These are phyloP conservation scores for Gaeumannomyces sp. DNA, from an alignment of 2,329 filamentous ascomycete species.

Conservation along the genomic window DNA sequence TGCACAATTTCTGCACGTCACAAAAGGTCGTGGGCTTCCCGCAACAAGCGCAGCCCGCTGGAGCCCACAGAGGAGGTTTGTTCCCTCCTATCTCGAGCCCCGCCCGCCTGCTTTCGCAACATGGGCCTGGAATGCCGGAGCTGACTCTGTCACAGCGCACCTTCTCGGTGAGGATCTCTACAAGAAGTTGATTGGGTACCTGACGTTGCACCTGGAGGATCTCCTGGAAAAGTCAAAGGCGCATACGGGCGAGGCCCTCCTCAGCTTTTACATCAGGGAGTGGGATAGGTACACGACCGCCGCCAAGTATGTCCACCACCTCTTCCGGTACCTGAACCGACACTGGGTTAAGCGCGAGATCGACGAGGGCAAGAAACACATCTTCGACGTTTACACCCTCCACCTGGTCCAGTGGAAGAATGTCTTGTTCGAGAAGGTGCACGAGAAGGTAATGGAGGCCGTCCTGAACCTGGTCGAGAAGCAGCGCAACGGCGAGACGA, in stretches of 20 bases:
- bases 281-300: slow-evolving; percentile 95
- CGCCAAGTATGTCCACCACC: slow-evolving; percentile 94
- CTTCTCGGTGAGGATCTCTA: slow-evolving; percentile 95
- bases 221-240: slow-evolving; percentile 68
- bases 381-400: slow-evolving; percentile 96
- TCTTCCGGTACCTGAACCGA: slow-evolving; percentile 92
- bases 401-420: slow-evolving; percentile 94
- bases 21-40: slow-evolving; percentile 76
- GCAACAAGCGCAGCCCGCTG: slow-evolving; percentile 23
- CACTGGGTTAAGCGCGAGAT: slow-evolving; percentile 99
- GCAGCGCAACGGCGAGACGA: slow-evolving; percentile 94
- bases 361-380: slow-evolving; percentile 96
- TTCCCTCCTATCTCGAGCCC: slow-evolving; percentile 6
- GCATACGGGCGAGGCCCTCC: slow-evolving; percentile 82
- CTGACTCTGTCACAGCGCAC: slow-evolving; percentile 55
- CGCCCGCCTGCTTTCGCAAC: background rate
- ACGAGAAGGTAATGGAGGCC: slow-evolving; percentile 86
- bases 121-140: background rate
- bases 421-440: slow-evolving; percentile 79
- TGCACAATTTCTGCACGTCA: slow-evolving; percentile 98
- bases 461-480: slow-evolving; percentile 95
- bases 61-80: slow-evolving; percentile 66
- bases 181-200: slow-evolving; percentile 80
- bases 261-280: slow-evolving; percentile 91
- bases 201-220: slow-evolving; percentile 66